phyloP scores from a whole-genome alignment of 176 grass and related monocot genomes.

The Hyparrhenia diplandra region DNA sequence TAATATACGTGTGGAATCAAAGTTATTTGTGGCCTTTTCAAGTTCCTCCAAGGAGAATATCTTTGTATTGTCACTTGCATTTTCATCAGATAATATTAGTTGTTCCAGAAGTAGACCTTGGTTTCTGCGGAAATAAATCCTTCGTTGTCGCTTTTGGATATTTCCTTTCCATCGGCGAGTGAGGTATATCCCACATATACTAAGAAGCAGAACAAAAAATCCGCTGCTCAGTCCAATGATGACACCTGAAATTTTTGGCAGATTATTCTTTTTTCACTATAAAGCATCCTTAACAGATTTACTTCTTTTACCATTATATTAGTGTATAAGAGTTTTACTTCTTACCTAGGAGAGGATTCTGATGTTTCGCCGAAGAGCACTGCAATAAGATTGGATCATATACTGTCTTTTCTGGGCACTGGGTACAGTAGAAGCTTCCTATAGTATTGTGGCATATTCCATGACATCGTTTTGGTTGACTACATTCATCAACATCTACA shows the following conservation, averaged over 20 bases:
- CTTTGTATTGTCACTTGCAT: neutral
- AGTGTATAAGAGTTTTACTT: too few species aligned
- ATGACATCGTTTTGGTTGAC: neutral
- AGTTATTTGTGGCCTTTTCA: conserved; percentile 9
- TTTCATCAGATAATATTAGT: conserved; percentile 20
- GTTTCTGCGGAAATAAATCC: conserved; percentile 21
- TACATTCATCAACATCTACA: conserved; percentile 10
- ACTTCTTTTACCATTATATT: too few species aligned
- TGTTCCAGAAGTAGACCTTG: conserved; percentile 32
- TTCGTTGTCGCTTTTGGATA: neutral
- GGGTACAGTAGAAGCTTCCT: neutral
- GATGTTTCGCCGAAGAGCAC: neutral
- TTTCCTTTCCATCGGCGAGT: neutral
- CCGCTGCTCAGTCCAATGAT: neutral
- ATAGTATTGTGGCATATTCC: neutral
- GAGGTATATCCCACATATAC: neutral
- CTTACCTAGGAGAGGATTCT: neutral
- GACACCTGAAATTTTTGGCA: conserved; percentile 10
- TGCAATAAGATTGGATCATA: neutral
- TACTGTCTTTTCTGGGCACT: neutral
- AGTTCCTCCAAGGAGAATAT: conserved; percentile 23
- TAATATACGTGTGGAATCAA: neutral
- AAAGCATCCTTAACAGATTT: too few species aligned
- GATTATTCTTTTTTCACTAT: too few species aligned
- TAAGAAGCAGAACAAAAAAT: neutral